Evolutionary conservation across 2,329 filamentous ascomycete species (phyloP).

Genomic region (Byssoonygena ceratinophila): DNA sequence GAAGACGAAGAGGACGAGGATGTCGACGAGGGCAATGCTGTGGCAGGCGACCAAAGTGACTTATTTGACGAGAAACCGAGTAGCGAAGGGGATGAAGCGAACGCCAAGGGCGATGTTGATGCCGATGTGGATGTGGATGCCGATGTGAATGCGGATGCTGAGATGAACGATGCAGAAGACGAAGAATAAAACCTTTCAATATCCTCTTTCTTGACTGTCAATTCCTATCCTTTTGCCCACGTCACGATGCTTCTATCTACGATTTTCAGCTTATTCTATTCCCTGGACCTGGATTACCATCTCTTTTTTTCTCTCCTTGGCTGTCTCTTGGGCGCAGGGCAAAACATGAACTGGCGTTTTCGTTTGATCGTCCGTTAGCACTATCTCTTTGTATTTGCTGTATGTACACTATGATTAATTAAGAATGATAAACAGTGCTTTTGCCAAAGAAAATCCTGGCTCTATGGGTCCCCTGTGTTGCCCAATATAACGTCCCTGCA

Average conservation of each 20-base stretch:
- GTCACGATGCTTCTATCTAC: not conserved
- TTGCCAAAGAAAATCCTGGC: not conserved
- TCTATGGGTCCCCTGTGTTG: not conserved
- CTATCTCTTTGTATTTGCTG: not conserved
- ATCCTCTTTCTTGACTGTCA: not conserved
- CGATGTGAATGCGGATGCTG: constrained; percentile 25
- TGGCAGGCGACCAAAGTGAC: constrained; percentile 28
- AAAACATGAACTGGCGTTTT: constrained; percentile 9
- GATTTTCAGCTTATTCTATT: not conserved
- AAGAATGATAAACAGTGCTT: not conserved
- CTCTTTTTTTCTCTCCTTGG: not conserved
- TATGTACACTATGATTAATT: constrained; percentile 6
- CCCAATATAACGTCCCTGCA: not conserved
- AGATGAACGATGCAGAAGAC: constrained; percentile 30
- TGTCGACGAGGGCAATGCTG: not conserved
- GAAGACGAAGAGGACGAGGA: constrained; percentile 29
- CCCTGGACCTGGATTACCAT: not conserved
- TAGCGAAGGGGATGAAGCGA: constrained; percentile 20
- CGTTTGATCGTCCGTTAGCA: not conserved
- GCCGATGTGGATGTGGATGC: too few relatives aligned
- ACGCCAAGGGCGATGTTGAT: constrained; percentile 22
- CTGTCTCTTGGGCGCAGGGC: constrained; percentile 1
- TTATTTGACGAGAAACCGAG: constrained; percentile 29
- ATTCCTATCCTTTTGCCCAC: not conserved
- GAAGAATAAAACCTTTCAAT: constrained; percentile 11